These are phyloP conservation scores for Sporothrix sp. DNA, from an alignment of 2,329 filamentous ascomycete genomes.

Conservation along the genomic window DNA sequence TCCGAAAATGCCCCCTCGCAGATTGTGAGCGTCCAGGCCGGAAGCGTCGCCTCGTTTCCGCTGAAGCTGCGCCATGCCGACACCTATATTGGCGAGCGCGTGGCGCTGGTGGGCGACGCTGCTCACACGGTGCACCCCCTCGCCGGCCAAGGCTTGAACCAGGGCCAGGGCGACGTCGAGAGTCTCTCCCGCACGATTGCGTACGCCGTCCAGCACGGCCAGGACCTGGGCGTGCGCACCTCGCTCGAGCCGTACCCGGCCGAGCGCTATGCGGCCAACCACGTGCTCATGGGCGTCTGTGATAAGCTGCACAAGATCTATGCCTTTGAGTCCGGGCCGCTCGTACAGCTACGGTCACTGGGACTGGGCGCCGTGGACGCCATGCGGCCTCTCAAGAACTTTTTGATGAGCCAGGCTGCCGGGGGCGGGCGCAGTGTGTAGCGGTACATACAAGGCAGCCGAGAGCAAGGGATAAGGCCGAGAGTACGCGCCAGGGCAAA, in stretches of 20 bases:
- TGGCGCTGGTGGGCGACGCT: conserved; percentile 87
- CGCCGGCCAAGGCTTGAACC: conserved; percentile 88
- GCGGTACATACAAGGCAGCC: not conserved
- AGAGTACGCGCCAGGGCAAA: too few relatives aligned
- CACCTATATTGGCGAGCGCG: conserved; percentile 80
- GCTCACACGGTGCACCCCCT: conserved; percentile 93
- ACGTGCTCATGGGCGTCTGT: conserved; percentile 64
- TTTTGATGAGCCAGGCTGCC: conserved; percentile 70
- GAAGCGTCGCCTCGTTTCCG: conserved; percentile 80
- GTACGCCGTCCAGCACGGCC: conserved; percentile 68
- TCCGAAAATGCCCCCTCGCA: conserved; percentile 47
- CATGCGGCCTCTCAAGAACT: conserved; percentile 65
- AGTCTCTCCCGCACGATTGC: conserved; percentile 66
- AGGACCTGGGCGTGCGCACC: conserved; percentile 73
- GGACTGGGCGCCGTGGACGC: conserved; percentile 69
- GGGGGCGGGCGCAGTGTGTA: conserved; percentile 23
- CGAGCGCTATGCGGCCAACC: conserved; percentile 76
- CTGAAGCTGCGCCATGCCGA: conserved; percentile 88
- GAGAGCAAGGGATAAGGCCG: too few relatives aligned
- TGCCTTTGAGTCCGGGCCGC: conserved; percentile 64
- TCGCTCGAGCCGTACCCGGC: conserved; percentile 72
- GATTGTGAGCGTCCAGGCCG: conserved; percentile 63
- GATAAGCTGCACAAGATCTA: conserved; percentile 94
- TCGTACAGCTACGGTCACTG: conserved; percentile 69
- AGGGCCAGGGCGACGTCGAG: conserved; percentile 81